phyloP scores from a whole-genome alignment of 2,329 filamentous ascomycete species.

The Aspergillus pseudoviridinutans region DNA sequence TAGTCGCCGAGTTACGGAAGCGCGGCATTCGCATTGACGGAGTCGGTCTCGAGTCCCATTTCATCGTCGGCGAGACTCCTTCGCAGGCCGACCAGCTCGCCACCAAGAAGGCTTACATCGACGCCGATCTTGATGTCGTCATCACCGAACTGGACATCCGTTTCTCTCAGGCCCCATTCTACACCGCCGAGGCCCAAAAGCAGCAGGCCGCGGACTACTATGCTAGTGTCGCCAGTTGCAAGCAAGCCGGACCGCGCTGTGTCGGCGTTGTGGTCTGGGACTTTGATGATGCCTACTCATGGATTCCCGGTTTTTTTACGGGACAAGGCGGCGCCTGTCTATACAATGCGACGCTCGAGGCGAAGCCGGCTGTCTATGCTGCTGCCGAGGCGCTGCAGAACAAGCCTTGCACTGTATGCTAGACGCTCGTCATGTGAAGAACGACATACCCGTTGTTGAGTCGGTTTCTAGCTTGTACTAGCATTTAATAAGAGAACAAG shows the following conservation, averaged over 20 bases:
- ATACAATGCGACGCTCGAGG: slow-evolving; percentile 40
- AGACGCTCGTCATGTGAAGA: neutral
- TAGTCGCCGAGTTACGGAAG: slow-evolving; percentile 29
- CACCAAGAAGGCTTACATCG: slow-evolving; percentile 31
- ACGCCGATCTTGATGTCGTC: slow-evolving; percentile 34
- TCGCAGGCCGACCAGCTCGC: slow-evolving; percentile 32
- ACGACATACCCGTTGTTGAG: neutral
- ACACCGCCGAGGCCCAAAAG: slow-evolving; percentile 14
- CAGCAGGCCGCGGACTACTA: slow-evolving; percentile 25
- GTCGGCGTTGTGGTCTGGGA: slow-evolving; percentile 28
- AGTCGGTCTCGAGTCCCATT: slow-evolving; percentile 45
- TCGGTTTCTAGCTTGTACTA: no score
- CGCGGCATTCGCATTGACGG: slow-evolving; percentile 41
- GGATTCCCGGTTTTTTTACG: slow-evolving; percentile 36
- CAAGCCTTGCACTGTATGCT: neutral
- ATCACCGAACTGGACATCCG: slow-evolving; percentile 45
- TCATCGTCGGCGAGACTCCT: slow-evolving; percentile 39
- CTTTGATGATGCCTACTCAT: slow-evolving; percentile 37
- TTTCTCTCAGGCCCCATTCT: slow-evolving; percentile 24
- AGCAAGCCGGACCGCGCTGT: slow-evolving; percentile 16
- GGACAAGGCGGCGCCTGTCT: slow-evolving; percentile 35
- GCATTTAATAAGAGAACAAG: no score
- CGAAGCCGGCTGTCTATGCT: slow-evolving; percentile 39
- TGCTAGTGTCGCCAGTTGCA: slow-evolving; percentile 17
- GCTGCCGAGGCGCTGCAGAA: slow-evolving; percentile 17